Conservation (phyloP, 2,329 filamentous ascomycete species). For the Aspergillus aculeatinus region DNA sequence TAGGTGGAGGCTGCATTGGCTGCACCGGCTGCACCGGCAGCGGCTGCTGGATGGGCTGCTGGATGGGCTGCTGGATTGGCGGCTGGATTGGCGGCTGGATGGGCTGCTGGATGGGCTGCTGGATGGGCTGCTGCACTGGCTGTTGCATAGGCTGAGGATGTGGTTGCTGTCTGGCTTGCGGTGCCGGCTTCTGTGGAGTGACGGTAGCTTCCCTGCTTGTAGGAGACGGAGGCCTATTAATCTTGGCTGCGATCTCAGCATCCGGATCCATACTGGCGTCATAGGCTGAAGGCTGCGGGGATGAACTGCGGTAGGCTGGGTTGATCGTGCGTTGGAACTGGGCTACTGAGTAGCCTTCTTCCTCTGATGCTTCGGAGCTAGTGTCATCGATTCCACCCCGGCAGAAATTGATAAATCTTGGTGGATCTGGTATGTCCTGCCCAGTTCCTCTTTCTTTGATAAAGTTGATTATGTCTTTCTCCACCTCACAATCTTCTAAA, state of each 20-base stretch:
- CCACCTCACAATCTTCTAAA: slow-evolving; percentile 92
- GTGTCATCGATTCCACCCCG: slow-evolving; percentile 75
- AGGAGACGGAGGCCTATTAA: slow-evolving; percentile 50
- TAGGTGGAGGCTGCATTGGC: slow-evolving; percentile 46
- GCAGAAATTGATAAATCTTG: slow-evolving; percentile 98
- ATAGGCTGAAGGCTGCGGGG: slow-evolving; percentile 88
- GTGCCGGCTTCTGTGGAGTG: slow-evolving; percentile 52
- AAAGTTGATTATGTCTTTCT: slow-evolving; percentile 87
- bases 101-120: slow-evolving; percentile 42
- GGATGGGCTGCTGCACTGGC: slow-evolving; percentile 27
- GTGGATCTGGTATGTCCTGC: slow-evolving; percentile 94
- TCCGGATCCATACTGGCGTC: slow-evolving; percentile 90
- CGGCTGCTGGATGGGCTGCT: slow-evolving; percentile 16
- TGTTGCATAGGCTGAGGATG: slow-evolving; percentile 13
- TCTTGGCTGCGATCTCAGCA: slow-evolving; percentile 67
- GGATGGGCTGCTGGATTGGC: slow-evolving; percentile 26
- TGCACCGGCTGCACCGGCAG: slow-evolving; percentile 22
- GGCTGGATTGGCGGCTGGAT: slow-evolving; percentile 46
- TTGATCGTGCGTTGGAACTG: slow-evolving; percentile 96
- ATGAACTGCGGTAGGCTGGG: slow-evolving; percentile 91
- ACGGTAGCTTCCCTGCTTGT: slow-evolving; percentile 53
- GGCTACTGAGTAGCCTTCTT: slow-evolving; percentile 94
- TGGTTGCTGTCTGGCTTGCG: slow-evolving; percentile 23
- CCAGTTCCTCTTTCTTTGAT: slow-evolving; percentile 88
- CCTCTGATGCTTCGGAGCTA: slow-evolving; percentile 78